Conservation (phyloP, 2,329 filamentous ascomycete genomes). For the Ceratocystiopsis minuta region DNA sequence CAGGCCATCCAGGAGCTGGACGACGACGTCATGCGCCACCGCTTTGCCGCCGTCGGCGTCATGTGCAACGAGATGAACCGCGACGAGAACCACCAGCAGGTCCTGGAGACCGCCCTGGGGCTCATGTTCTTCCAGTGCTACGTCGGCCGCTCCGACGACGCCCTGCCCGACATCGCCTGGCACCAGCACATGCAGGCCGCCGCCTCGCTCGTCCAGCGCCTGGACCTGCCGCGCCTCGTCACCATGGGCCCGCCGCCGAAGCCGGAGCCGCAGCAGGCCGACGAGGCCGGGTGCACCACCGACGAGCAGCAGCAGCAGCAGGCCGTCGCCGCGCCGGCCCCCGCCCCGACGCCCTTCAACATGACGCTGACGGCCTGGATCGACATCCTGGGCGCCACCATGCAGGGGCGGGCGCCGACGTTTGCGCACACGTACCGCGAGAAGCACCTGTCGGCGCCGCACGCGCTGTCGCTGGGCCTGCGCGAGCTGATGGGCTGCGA, state of each 20-base stretch:
- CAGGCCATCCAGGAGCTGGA: slow-evolving; percentile 54
- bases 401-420: slow-evolving; percentile 67
- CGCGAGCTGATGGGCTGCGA: slow-evolving; percentile 95
- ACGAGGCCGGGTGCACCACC: too few species aligned
- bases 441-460: slow-evolving; percentile 59
- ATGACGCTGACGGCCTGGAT: slow-evolving; percentile 93
- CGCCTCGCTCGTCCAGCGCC: slow-evolving; percentile 65
- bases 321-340: slow-evolving; percentile 6
- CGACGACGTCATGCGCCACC: slow-evolving; percentile 79
- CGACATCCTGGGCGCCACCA: slow-evolving; percentile 87
- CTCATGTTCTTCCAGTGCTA: slow-evolving; percentile 95
- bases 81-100: slow-evolving; percentile 70
- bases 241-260: neutral
- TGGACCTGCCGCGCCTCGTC: slow-evolving; percentile 59
- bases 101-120: slow-evolving; percentile 78
- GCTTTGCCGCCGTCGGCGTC: slow-evolving; percentile 70
- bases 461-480: slow-evolving; percentile 49
- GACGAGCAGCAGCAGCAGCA: neutral
- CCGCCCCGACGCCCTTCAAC: slow-evolving; percentile 64
- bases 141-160: slow-evolving; percentile 71
- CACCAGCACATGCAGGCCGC: slow-evolving; percentile 92
- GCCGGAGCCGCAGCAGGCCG: slow-evolving; percentile 18
- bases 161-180: slow-evolving; percentile 84
- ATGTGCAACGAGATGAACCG: slow-evolving; percentile 65
- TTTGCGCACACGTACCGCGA: slow-evolving; percentile 94